These are phyloP conservation scores for Camillea tinctor DNA, from an alignment of 2,329 filamentous ascomycete species.

Conservation along the genomic window DNA sequence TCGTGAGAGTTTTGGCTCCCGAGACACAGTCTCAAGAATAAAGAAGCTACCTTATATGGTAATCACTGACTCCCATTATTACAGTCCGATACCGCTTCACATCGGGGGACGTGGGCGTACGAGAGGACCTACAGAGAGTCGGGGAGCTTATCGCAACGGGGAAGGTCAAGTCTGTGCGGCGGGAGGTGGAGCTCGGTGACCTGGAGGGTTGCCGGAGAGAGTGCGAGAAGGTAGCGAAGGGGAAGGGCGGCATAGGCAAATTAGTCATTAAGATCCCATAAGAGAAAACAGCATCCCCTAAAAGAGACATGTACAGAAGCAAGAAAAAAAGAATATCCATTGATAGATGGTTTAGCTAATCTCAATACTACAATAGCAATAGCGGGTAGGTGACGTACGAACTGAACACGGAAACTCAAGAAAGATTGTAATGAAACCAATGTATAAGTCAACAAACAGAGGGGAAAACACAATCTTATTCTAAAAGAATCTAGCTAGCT, in stretches of 20 bases:
- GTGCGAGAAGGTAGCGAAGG: conserved; percentile 39
- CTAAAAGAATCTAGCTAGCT: neutral
- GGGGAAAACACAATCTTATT: neutral
- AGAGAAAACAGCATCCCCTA: neutral
- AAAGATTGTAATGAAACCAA: neutral
- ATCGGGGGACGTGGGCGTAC: conserved; percentile 41
- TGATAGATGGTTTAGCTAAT: no score
- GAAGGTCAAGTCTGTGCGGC: conserved; percentile 43
- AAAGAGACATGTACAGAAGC: no score
- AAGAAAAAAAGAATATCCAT: no score
- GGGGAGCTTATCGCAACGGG: conserved; percentile 41
- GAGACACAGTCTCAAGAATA: no score
- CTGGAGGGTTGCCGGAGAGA: conserved; percentile 41
- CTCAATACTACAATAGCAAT: no score
- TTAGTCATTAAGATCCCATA: conserved; percentile 39
- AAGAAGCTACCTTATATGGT: no score
- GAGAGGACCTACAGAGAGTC: conserved; percentile 42
- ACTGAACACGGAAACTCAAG: neutral
- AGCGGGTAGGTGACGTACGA: no score
- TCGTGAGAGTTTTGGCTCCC: no score
- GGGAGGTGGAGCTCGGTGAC: conserved; percentile 41
- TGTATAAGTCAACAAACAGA: neutral
- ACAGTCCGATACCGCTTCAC: conserved; percentile 45
- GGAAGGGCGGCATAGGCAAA: conserved; percentile 45
- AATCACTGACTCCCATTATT: no score